Evolutionary conservation across 140 eudicot genomes (phyloP).

Genomic region (Senecio squalidus): DNA sequence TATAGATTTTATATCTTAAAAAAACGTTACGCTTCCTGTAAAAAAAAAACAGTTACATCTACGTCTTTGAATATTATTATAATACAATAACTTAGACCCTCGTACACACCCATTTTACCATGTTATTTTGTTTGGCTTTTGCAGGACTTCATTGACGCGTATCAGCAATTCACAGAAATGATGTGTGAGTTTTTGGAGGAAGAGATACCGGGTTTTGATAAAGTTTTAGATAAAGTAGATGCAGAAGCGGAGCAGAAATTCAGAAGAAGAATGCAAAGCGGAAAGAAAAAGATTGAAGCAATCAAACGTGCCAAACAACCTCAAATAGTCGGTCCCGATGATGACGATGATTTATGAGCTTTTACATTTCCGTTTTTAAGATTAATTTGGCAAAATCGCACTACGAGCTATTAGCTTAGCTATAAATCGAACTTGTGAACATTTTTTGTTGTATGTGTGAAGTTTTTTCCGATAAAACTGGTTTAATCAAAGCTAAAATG

Average conservation of each 20-base stretch:
- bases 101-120: too few relatives aligned
- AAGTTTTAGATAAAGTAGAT: constrained; percentile 20
- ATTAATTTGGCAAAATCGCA: neutral
- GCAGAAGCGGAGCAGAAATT: constrained; percentile 16
- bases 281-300: constrained; percentile 24
- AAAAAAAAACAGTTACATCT: too few relatives aligned
- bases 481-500: neutral
- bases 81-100: too few relatives aligned
- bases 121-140: constrained; percentile 13
- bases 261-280: constrained; percentile 21
- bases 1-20: too few relatives aligned
- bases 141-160: constrained; percentile 29
- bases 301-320: constrained; percentile 19
- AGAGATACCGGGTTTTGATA: constrained; percentile 22
- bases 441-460: constrained; percentile 5
- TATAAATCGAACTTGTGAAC: neutral
- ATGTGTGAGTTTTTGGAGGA: constrained; percentile 20
- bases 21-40: too few relatives aligned
- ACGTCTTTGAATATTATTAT: too few relatives aligned
- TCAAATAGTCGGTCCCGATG: constrained; percentile 16
- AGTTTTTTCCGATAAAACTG: neutral
- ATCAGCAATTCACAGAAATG: constrained; percentile 21
- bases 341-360: constrained; percentile 21
- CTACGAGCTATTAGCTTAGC: constrained; percentile 14
- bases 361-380: neutral